A percentile compares a stretch with the other conserved stretches of the same genome.
Evolutionary conservation across 345 rosid species (phyloP).

Genomic region (Eucalyptus marginata): DNA sequence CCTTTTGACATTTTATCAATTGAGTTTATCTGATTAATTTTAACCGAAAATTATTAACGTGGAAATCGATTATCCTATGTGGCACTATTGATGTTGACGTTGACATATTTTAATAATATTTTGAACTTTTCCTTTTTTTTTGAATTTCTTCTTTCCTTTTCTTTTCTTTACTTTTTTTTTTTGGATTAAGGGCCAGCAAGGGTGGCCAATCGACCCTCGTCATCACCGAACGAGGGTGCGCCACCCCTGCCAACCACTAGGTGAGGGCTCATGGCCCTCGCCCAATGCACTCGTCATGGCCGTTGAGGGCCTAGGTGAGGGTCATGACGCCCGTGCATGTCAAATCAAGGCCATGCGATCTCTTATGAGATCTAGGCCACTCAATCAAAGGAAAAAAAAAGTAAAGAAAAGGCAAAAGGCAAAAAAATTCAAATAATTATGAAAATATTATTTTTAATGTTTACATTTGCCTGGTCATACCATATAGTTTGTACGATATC

Average conservation of each 20-base stretch:
- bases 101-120: too few relatives aligned
- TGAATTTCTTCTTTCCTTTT: too few relatives aligned
- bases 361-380: too few relatives aligned
- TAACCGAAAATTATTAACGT: fast-evolving
- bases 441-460: too few relatives aligned
- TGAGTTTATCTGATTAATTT: fast-evolving
- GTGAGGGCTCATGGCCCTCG: not conserved
- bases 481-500: fast-evolving
- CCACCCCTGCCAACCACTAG: fast-evolving
- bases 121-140: too few relatives aligned
- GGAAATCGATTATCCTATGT: fast-evolving
- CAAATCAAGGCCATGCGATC: not conserved
- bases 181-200: not conserved
- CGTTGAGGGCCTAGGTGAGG: not conserved
- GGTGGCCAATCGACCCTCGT: fast-evolving
- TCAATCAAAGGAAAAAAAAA: fast-evolving
- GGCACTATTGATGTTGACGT: fast-evolving
- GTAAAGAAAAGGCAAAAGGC: too few relatives aligned
- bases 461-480: fast-evolving
- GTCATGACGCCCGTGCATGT: fast-evolving
- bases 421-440: too few relatives aligned
- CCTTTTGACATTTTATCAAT: not conserved
- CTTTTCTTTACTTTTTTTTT: too few relatives aligned
- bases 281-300: not conserved
- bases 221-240: fast-evolving